phyloP scores from a whole-genome alignment of 345 rosid genomes.

The Chamaenerion angustifolium region DNA sequence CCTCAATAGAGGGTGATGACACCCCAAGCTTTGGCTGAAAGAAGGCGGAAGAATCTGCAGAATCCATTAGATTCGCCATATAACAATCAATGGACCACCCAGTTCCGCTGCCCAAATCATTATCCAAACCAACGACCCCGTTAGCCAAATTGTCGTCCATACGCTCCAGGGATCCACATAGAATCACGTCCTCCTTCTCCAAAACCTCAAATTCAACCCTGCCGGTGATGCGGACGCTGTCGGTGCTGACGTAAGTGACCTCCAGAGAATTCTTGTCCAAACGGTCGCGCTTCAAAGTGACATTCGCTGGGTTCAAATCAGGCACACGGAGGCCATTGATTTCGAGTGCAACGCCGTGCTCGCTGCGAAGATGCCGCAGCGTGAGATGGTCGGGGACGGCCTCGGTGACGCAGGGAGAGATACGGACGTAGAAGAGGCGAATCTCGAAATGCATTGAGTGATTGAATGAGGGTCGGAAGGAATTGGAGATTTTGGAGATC shows the following conservation, averaged over 20 bases:
- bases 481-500: conserved; percentile 6
- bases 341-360: conserved; percentile 56
- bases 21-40: conserved; percentile 13
- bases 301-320: conserved; percentile 36
- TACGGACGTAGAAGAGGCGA: conserved; percentile 76
- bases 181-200: conserved; percentile 44
- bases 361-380: conserved; percentile 57
- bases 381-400: conserved; percentile 37
- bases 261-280: conserved; percentile 54
- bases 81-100: conserved; percentile 80
- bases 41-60: too few relatives aligned
- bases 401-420: conserved; percentile 38
- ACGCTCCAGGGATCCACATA: conserved; percentile 75
- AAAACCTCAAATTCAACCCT: conserved; percentile 67
- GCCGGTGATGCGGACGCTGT: conserved; percentile 65
- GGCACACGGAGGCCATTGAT: conserved; percentile 64
- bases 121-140: conserved; percentile 18
- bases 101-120: conserved; percentile 24
- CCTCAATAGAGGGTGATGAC: conserved; percentile 67
- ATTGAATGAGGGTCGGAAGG: conserved; percentile 16
- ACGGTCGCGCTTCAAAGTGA: conserved; percentile 62
- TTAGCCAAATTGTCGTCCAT: conserved; percentile 47
- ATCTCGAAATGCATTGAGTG: conserved; percentile 65
- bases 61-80: conserved; percentile 16
- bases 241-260: conserved; percentile 84